Base-by-base conservation (phyloP, 306 rosid species). In the Dicorynia guianensis region DNA sequence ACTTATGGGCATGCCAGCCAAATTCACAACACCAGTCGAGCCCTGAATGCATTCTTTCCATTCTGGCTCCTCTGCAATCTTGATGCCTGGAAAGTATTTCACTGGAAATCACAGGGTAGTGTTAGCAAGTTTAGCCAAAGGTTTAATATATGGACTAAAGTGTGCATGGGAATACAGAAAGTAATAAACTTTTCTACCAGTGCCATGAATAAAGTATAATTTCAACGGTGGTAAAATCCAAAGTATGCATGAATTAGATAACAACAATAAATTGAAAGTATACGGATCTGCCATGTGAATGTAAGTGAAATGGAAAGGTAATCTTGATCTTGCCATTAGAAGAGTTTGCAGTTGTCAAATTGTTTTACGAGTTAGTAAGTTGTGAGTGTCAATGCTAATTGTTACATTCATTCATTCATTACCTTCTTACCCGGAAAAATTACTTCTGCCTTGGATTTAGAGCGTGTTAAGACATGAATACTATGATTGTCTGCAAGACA, bases 351-450 rank as follows among this genome's bases (percentile, higher is more conserved):
- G 47, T 49, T 12, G 15, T 8, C 3, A 19, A 63, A 4, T 0
- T 39, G 44, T 68, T 69, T 19, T 42, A 52, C 7, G 33, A 76
- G 80, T 67, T 70, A 59, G 43, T 25, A 65, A 49, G 69, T 14
- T 65, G 69, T 17, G 38, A 76, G 74, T 58, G 72, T 14, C 68
- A 38, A 55, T 44, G 43, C 53, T 80, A 75, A 65, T 75, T 72
- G 57, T 39, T 64, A 42, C 62, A 68, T 44, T 54, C 66, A 82
- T 44, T 54, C 66, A 82, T 66, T 61, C 54, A 86, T 92, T 94
- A 96, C 98, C 99, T 90, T 95, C 99, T 96, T 96, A 96, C 99
- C 99, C 56, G 99, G 97, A 85, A 96, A 95, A 82, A 92, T 87
- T 81, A 55, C 76, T 89, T 92, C 87, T 34, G 98, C 98, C 72